Conservation (phyloP, 169 alveolate species). For the Perkinsus chesapeaki region DNA sequence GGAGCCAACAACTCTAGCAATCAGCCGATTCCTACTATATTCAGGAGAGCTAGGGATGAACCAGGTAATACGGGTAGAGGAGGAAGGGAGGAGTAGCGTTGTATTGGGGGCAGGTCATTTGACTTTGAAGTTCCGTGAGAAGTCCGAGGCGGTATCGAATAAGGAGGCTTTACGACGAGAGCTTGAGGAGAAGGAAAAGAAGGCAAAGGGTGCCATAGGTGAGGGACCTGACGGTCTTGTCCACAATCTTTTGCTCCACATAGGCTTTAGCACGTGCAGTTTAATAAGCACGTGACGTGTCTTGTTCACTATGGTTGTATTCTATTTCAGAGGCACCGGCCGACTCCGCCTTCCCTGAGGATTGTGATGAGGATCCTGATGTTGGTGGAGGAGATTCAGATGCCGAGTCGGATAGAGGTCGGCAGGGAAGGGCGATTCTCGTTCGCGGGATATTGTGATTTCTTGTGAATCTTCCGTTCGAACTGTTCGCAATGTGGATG, state of each 20-base stretch:
- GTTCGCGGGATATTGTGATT: too few species aligned
- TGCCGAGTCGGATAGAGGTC: background rate
- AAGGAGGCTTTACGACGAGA: background rate
- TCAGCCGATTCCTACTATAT: conserved; percentile 16
- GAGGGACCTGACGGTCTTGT: background rate
- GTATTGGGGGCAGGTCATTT: background rate
- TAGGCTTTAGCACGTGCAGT: too few species aligned
- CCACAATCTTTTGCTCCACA: too few species aligned
- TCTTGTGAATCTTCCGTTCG: too few species aligned
- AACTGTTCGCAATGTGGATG: too few species aligned
- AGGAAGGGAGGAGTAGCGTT: too few species aligned
- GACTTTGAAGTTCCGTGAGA: conserved; percentile 12
- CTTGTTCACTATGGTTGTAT: background rate
- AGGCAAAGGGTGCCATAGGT: background rate
- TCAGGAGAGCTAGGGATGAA: background rate
- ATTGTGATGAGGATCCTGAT: background rate
- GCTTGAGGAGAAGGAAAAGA: conserved; percentile 14
- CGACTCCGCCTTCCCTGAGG: background rate
- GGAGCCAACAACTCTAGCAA: conserved; percentile 31
- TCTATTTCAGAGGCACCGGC: background rate
- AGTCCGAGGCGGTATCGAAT: background rate
- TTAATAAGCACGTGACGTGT: too few species aligned
- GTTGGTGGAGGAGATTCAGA: background rate
- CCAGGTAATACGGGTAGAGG: background rate
- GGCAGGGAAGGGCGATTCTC: background rate